Conservation (phyloP, 2,329 filamentous ascomycete species). For the Pseudofabraea citricarpa region DNA sequence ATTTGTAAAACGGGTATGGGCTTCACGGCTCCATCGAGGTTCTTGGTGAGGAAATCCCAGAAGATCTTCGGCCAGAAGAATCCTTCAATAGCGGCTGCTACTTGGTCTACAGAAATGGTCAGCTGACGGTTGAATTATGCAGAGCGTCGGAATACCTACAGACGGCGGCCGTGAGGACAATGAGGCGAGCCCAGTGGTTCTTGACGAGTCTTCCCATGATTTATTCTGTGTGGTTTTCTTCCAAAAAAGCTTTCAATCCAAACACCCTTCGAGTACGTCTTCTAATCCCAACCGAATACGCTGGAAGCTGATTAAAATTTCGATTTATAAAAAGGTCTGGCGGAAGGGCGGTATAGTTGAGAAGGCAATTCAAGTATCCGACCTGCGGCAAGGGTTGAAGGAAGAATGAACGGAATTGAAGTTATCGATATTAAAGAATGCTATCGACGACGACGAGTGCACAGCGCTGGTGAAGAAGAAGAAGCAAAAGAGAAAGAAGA, state of each 20-base stretch:
- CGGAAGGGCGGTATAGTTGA: conserved; percentile 1
- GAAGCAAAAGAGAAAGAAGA: conserved; percentile 1
- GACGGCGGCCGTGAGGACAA: conserved; percentile 75
- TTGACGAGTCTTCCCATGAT: conserved; percentile 97
- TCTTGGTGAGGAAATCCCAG: conserved; percentile 93
- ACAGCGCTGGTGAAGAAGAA: conserved; percentile 32
- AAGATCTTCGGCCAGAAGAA: conserved; percentile 99
- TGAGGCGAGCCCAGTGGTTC: conserved; percentile 97
- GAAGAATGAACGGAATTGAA: conserved; percentile 28
- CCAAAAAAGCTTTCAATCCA: conserved; percentile 8
- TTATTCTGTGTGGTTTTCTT: conserved; percentile 41
- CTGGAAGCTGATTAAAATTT: conserved; percentile 12
- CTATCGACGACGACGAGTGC: conserved; percentile 47
- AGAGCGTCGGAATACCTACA: conserved; percentile 31
- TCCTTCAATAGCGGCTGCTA: conserved; percentile 74
- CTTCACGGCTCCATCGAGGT: conserved; percentile 79
- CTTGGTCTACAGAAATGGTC: conserved; percentile 62
- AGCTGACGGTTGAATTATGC: conserved; percentile 4
- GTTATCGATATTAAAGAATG: conserved; percentile 41
- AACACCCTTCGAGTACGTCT: too few species aligned
- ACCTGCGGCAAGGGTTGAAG: conserved; percentile 38
- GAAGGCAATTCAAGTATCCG: conserved; percentile 38
- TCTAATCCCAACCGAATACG: too few species aligned
- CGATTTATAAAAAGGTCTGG: conserved; percentile 26
- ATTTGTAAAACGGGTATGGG: conserved; percentile 86